A percentile compares a stretch with the other conserved stretches of the same genome.
These are phyloP conservation scores for Ceratobasidium sp. DNA, from an alignment of 1,284 basidiomycete genomes.

Conservation along the genomic window DNA sequence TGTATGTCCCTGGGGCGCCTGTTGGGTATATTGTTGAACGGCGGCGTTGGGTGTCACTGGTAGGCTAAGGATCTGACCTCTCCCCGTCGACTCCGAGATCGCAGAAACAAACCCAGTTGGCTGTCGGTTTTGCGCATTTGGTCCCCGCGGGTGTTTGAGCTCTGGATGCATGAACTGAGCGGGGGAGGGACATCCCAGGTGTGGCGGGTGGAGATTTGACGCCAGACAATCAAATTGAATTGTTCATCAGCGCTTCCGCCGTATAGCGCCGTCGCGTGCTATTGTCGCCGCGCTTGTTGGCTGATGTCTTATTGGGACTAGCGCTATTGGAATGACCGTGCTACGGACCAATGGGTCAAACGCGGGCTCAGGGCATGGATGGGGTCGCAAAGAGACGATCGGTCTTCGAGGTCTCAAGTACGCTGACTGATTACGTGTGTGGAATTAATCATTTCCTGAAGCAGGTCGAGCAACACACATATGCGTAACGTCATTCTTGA, in stretches of 20 bases:
- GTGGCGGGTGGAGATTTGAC: conserved; percentile 27
- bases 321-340: conserved; percentile 65
- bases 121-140: conserved; percentile 31
- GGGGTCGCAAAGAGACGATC: conserved; percentile 94
- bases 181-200: background rate
- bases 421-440: conserved; percentile 56
- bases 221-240: conserved; percentile 8
- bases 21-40: background rate
- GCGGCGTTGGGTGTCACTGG: conserved; percentile 18
- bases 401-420: conserved; percentile 92
- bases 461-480: too few relatives aligned
- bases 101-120: conserved; percentile 38
- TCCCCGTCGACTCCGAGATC: conserved; percentile 35
- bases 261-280: conserved; percentile 60
- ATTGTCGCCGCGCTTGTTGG: conserved; percentile 85
- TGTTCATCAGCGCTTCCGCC: too few relatives aligned
- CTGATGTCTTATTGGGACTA: conserved; percentile 73
- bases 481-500: too few relatives aligned
- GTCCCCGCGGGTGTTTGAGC: background rate
- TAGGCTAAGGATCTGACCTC: conserved; percentile 24
- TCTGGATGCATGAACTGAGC: background rate
- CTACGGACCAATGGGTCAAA: conserved; percentile 86
- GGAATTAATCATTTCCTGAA: conserved; percentile 7
- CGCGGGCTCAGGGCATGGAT: conserved; percentile 97
- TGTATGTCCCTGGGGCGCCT: background rate